phyloP scores from a whole-genome alignment of 2,329 filamentous ascomycete species.

The Paecilomyces formosus region DNA sequence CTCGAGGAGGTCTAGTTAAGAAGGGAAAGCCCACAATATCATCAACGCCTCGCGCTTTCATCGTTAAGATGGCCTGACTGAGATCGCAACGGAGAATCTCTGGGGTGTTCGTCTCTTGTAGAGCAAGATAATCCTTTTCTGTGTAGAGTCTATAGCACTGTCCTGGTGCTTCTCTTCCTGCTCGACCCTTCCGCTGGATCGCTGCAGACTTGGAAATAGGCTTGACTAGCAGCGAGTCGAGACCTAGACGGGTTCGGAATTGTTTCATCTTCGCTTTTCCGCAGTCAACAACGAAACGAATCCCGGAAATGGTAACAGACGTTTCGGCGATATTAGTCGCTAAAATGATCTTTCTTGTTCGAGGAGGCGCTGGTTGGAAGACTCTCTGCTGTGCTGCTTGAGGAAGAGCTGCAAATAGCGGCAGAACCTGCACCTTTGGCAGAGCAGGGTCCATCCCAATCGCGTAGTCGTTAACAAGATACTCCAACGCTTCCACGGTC shows the following conservation, averaged over 20 bases:
- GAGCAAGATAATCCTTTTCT: constrained; percentile 60
- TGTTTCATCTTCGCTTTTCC: constrained; percentile 94
- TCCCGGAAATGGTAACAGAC: constrained; percentile 89
- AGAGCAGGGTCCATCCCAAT: constrained; percentile 64
- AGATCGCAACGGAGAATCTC: constrained; percentile 91
- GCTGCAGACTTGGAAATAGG: constrained; percentile 90
- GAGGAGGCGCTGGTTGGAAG: constrained; percentile 65
- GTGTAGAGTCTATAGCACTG: constrained; percentile 90
- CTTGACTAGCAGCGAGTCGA: constrained; percentile 85
- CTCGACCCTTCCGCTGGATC: constrained; percentile 83
- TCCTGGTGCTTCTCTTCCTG: constrained; percentile 83
- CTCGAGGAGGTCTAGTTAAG: constrained; percentile 69
- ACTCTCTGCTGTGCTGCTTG: constrained; percentile 80
- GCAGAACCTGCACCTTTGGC: constrained; percentile 62
- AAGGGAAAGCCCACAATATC: constrained; percentile 79
- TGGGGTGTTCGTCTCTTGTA: constrained; percentile 69
- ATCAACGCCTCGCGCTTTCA: constrained; percentile 84
- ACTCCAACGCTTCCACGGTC: constrained; percentile 76
- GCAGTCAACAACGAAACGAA: constrained; percentile 83
- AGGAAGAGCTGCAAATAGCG: constrained; percentile 83
- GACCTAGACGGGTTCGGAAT: constrained; percentile 72
- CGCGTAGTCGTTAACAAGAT: constrained; percentile 73
- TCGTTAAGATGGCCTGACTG: constrained; percentile 75
- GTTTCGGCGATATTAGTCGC: constrained; percentile 99
- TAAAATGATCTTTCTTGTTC: constrained; percentile 81